Evolutionary conservation across 371 early-diverging fungal genomes (phyloP).

Genomic region (Mucor piriformis): DNA sequence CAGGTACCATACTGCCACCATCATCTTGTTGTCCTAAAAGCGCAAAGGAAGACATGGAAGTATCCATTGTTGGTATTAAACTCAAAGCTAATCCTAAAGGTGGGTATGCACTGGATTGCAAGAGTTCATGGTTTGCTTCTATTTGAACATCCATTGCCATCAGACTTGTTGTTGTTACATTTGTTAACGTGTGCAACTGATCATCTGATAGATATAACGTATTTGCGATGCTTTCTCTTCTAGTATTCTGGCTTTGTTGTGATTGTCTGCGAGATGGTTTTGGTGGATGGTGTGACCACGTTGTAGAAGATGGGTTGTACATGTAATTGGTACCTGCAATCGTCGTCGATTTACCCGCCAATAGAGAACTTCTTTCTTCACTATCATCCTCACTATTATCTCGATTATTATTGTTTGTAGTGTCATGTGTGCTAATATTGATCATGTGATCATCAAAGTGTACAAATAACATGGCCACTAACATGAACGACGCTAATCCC

Average conservation of each 20-base stretch:
- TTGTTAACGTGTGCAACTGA: background rate
- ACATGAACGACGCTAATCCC: slow-evolving; percentile 23
- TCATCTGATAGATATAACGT: slow-evolving; percentile 3
- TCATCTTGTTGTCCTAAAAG: slow-evolving; percentile 24
- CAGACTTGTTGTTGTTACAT: slow-evolving; percentile 3
- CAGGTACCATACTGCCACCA: slow-evolving; percentile 2
- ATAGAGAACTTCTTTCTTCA: background rate
- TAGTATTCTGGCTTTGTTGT: background rate
- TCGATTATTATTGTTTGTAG: background rate
- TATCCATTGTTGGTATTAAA: slow-evolving; percentile 42
- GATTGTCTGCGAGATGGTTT: background rate
- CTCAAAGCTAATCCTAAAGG: slow-evolving; percentile 46
- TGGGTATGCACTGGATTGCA: slow-evolving; percentile 24
- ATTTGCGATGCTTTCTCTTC: slow-evolving; percentile 4
- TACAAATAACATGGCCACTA: slow-evolving; percentile 11
- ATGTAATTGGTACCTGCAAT: slow-evolving; percentile 2
- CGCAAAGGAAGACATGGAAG: slow-evolving; percentile 31
- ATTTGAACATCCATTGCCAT: slow-evolving; percentile 10
- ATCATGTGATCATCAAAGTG: slow-evolving; percentile 14
- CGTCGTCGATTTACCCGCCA: slow-evolving; percentile 1
- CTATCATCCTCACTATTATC: background rate
- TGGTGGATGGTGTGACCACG: slow-evolving; percentile 1
- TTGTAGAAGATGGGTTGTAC: slow-evolving; percentile 1
- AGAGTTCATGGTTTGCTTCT: slow-evolving; percentile 6
- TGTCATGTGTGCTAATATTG: background rate